Base-by-base conservation (phyloP, 2,329 filamentous ascomycete genomes). In the Pseudopithomyces maydicus region DNA sequence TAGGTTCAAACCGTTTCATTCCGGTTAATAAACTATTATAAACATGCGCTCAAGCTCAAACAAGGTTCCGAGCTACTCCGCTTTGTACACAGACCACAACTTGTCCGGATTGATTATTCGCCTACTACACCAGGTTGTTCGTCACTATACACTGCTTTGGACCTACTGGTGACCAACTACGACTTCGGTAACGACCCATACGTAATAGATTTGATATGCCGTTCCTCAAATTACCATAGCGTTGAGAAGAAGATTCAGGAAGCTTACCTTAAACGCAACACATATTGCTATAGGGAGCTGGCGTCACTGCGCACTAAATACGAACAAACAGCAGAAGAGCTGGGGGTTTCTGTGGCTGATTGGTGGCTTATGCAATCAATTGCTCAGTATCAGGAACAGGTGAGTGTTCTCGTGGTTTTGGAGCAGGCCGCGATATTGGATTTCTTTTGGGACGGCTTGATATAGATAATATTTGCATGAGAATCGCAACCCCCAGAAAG, bases 81-180 rank as follows among this genome's bases (percentile, higher is more conserved):
- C 17, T 82, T 86, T 64, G 87, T 90, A 2, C 88, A 91, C 63
- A 84, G 80, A n/a, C 92, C 92, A 1, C 69, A 79, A 10, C 74
- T 92, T 33, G 52, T 72, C 8, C 75, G 67, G 29, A 61, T 84
- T 10, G 58, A 67, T 3, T 73, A 71, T 42, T 44, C 56, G 2
- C 12, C 78, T 72, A 53, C 41, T 33, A 29, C 20, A 3, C 4
- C 22, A 20, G 43, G 20, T 3, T 43, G 2, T 33, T 52, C n/a
- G 62, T 66, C 1, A 32, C 39, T 19, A 36, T 72, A n/a, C 52
- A 70, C 26, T 39, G 36, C 63, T 19, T 56, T 76, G 5, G 35
- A 56, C 2, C 23, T 52, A 35, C 32, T 71, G 58, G 64, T 63
- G 8, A 15, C 19, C 2, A 57, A 54, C 7, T 76, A 75, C 47